phyloP scores from a whole-genome alignment of 1,284 basidiomycete genomes.

The Leucoagaricus sp. region DNA sequence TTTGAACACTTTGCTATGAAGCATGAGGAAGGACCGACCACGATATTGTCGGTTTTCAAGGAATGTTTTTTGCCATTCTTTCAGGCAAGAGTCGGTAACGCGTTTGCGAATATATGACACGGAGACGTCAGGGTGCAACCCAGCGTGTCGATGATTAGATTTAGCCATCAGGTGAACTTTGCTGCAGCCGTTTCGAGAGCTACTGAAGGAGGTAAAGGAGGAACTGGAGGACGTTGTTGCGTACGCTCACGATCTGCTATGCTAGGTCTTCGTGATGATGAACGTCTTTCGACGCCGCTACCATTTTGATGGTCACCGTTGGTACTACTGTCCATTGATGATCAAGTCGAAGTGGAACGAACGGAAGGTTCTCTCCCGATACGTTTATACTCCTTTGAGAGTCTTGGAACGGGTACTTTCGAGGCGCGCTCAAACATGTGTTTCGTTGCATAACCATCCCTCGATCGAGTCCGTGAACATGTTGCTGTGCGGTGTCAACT shows the following conservation, averaged over 20 bases:
- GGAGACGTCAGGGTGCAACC: too few species aligned
- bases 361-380: background rate
- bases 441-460: background rate
- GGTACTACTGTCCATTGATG: conserved; percentile 7
- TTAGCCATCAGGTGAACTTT: too few species aligned
- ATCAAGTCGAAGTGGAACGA: background rate
- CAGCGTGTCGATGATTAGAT: too few species aligned
- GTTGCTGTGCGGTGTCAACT: conserved; percentile 22
- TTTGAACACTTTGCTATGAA: too few species aligned
- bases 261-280: conserved; percentile 17
- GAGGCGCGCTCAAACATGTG: conserved; percentile 3
- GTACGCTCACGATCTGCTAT: conserved; percentile 22
- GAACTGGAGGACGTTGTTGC: conserved; percentile 23
- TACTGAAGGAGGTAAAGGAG: conserved; percentile 19
- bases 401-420: conserved; percentile 9
- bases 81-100: too few species aligned
- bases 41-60: too few species aligned
- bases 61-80: too few species aligned
- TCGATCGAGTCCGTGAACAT: conserved; percentile 12
- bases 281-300: background rate
- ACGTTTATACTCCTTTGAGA: background rate
- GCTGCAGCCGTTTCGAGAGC: conserved; percentile 18
- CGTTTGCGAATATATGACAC: too few species aligned
- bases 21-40: too few species aligned
- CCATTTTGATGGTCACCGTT: background rate